Conservation (phyloP, 805 yeast genomes). For the Ogataea polymorpha region DNA sequence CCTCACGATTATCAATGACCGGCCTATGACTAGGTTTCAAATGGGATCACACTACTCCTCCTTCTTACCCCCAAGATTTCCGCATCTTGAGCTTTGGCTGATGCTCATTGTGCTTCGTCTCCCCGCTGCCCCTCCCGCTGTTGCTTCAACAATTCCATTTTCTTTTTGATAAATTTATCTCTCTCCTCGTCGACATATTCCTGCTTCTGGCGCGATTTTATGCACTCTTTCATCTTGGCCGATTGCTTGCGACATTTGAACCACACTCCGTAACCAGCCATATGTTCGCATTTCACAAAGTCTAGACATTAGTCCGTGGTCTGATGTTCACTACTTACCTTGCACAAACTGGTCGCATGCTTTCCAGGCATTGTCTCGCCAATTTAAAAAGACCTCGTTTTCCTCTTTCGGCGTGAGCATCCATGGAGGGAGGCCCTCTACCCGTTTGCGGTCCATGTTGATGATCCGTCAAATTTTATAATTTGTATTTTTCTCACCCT, state of each 20-base stretch:
- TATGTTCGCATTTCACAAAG: conserved; percentile 64
- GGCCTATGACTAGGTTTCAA: not conserved
- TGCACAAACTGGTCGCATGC: conserved; percentile 68
- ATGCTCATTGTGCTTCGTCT: conserved; percentile 4
- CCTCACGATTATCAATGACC: not conserved
- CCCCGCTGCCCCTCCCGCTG: conserved; percentile 12
- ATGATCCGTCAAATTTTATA: not conserved
- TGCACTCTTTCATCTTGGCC: conserved; percentile 60
- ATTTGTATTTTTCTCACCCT: not conserved
- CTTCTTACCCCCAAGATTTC: conserved; percentile 10
- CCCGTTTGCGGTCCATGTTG: conserved; percentile 28
- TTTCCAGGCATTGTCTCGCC: conserved; percentile 65
- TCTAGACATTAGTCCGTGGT: conserved; percentile 26
- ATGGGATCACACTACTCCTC: conserved; percentile 5
- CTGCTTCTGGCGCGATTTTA: conserved; percentile 54
- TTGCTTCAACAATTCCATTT: conserved; percentile 40
- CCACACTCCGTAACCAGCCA: conserved; percentile 62
- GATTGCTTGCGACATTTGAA: conserved; percentile 61
- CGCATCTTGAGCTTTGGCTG: conserved; percentile 10
- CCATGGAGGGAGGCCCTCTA: conserved; percentile 62
- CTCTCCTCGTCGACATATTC: conserved; percentile 68
- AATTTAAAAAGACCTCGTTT: conserved; percentile 63
- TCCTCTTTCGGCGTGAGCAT: conserved; percentile 75
- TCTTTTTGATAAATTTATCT: conserved; percentile 59
- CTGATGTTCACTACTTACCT: conserved; percentile 29